Percentiles rank a stretch among this genome's conserved stretches.
phyloP scores from a whole-genome alignment of 345 rosid species.

The Rhodamnia argentea region DNA sequence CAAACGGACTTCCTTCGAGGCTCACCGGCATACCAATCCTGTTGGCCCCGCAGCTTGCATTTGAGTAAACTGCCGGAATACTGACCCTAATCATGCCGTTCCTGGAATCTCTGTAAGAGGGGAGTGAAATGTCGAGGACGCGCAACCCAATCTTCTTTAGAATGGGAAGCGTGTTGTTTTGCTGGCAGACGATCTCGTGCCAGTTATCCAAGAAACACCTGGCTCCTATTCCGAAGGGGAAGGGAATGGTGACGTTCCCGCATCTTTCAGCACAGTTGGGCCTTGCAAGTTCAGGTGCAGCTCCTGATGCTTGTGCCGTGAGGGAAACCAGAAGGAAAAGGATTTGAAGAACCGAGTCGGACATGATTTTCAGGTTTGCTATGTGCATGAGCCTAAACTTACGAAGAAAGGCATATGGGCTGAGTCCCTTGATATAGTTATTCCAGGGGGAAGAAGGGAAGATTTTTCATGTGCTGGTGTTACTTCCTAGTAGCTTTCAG shows the following conservation, averaged over 20 bases:
- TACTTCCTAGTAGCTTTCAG: no score
- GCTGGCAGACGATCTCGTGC: background rate
- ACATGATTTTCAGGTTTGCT: background rate
- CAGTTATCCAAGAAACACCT: background rate
- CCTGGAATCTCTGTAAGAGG: accelerated
- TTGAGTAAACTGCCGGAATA: background rate
- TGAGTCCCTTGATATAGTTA: background rate
- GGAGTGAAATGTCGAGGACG: background rate
- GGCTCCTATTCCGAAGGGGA: background rate
- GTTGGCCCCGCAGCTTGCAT: background rate
- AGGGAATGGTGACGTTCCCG: background rate
- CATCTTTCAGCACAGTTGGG: background rate
- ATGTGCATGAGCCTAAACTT: no score
- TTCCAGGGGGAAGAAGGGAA: no score
- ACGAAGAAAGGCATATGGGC: background rate
- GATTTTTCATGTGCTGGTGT: no score
- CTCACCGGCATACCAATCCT: background rate
- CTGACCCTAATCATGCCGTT: background rate
- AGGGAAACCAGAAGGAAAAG: background rate
- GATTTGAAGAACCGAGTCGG: background rate
- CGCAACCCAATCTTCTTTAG: background rate
- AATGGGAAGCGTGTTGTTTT: background rate
- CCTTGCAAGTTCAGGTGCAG: background rate
- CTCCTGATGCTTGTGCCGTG: background rate
- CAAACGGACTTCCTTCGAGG: background rate